Base-by-base conservation (phyloP, 148 eudicot species). In the Rhododendron molle region DNA sequence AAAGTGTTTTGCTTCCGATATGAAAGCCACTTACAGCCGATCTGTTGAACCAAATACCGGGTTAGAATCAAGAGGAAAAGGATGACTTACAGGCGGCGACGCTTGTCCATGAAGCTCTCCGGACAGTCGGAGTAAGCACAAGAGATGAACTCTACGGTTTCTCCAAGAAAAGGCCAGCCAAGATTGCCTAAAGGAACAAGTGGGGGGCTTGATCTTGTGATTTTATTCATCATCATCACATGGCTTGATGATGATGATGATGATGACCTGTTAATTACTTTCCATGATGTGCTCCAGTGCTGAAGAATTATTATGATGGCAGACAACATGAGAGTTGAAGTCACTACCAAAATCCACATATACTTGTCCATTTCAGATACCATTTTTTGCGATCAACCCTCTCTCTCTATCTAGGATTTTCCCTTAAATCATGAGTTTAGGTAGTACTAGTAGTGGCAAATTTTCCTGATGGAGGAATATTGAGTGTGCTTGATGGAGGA, bases 111-210 rank as follows among this genome's bases (percentile, higher is more conserved):
- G 93, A 96, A 96, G 80, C 83, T 88, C 82, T 96, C 96, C 2
- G 98, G 99, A 62, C 87, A 84, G 86, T 91, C 92, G 3, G 99
- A 95, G 86, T 92, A 95, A 15, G 95, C 98, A 83, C 92, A 94
- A 80, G 98, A 94, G 86, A 96, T 90, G 89, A 96, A 96, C 81
- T 95, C 93, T 86, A 96, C 69, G 71, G 99, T 94, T 90, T 96
- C 99, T n/a, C 99, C 99, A 6, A 96, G 46, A 36, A 96, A 78
- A 76, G 99, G 99, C 97, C 96, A 93, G 54, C 99, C 99, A 62
- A 93, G 88, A 81, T 89, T 86, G 36, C 99, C 99, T 58, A 76
- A 62, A 28, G 97, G 98, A 43, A 89, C 38, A 28, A 71, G 1
- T 71, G 20, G 76, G 30, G 72, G 30, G 32, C 72, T 65, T n/a